Base-by-base conservation (phyloP, 306 rosid species). In the Rosa lucieae region DNA sequence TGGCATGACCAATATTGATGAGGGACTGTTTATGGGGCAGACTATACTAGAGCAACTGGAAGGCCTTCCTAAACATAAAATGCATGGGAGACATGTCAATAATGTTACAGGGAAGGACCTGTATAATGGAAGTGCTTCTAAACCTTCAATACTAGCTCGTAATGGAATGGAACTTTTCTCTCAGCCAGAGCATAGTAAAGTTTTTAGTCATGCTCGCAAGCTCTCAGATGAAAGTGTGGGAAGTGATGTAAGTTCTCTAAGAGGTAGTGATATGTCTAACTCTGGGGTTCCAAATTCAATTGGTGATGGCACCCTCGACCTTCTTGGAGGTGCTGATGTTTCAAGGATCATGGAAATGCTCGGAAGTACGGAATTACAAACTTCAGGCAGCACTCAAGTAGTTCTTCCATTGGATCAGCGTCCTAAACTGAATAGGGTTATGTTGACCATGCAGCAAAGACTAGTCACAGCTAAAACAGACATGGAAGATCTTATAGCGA, bases 1-100 rank as follows among this genome's bases (percentile, higher is more conserved):
- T 81, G 92, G 97, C 78, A 85, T 93, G 89, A 84, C 98, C 73
- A 93, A 96, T 84, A 96, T 96, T 81, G 99, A 93, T 17, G 96
- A 96, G 84, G 99, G 99, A 32, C 86, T 96, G 26, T 91, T 93
- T 86, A 88, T 96, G 98, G 96, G 99, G 56, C 98, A 96, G 86
- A 89, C 99, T 35, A 93, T 96, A 84, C 87, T 96, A 78, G 99
- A 93, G 80, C 96, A 93, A 84, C 89, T 93, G 85, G 98, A 96
- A 89, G 99, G 99, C 87, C 93, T 92, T 82, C 97, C 97, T 35
- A 91, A 88, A 88, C 90, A 92, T 90, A 96, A 90, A 92, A 84
- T 77, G 70, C 91, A 85, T 87, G 81, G 87, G 77, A 86, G 92
- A 83, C 92, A 90, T 82, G 77, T 79, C 77, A 89, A 86, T 84